phyloP scores from a whole-genome alignment of 495 filamentous ascomycete species.

The Xylaria intraflava region DNA sequence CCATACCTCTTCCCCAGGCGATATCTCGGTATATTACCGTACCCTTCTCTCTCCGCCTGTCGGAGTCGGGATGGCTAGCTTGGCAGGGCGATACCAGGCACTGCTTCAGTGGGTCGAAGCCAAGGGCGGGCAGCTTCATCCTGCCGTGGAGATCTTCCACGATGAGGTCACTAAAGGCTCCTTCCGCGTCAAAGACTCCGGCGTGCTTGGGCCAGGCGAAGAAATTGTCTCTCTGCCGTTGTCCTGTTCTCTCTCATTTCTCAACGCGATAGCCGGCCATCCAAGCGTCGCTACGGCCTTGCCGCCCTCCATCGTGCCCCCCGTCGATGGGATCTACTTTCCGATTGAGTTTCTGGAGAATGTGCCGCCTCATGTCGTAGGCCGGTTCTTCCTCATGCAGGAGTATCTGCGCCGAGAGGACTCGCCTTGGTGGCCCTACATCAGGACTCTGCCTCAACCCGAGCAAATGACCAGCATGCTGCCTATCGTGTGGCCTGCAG shows the following conservation, averaged over 20 bases:
- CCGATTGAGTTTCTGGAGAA: conserved; percentile 31
- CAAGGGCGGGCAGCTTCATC: conserved; percentile 34
- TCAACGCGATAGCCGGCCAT: conserved; percentile 34
- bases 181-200: conserved; percentile 32
- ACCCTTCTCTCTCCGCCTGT: neutral
- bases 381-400: conserved; percentile 43
- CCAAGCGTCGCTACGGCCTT: conserved; percentile 19
- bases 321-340: conserved; percentile 17
- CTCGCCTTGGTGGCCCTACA: conserved; percentile 49
- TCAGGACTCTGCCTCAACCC: conserved; percentile 44
- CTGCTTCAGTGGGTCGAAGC: conserved; percentile 31
- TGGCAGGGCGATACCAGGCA: conserved; percentile 19
- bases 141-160: conserved; percentile 38
- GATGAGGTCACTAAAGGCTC: conserved; percentile 38
- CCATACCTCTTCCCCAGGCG: neutral
- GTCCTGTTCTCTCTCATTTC: conserved; percentile 36
- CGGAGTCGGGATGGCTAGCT: conserved; percentile 14
- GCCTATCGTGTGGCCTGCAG: conserved; percentile 40
- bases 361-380: conserved; percentile 38
- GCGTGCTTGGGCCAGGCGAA: conserved; percentile 16
- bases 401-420: conserved; percentile 38
- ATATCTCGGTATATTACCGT: neutral
- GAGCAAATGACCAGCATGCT: conserved; percentile 31
- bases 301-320: neutral
- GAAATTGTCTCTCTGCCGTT: conserved; percentile 33